Evolutionary conservation across 1,139 yeast genomes (phyloP).

Genomic region (Geotrichum aggregatum): DNA sequence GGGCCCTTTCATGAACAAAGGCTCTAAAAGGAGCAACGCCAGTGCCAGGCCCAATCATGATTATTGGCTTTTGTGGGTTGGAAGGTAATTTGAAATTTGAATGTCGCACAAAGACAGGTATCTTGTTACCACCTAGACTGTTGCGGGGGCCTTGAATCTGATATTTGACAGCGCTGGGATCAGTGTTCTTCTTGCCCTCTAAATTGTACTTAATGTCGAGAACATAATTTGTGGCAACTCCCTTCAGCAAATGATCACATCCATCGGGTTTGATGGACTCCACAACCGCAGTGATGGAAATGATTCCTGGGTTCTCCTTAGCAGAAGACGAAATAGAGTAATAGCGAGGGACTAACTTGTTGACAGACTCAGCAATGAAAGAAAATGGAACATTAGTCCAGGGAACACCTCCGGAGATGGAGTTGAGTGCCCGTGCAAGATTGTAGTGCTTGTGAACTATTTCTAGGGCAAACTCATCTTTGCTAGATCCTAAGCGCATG

Average conservation of each 20-base stretch:
- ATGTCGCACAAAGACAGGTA: constrained; percentile 91
- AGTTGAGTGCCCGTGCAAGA: constrained; percentile 68
- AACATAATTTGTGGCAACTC: constrained; percentile 88
- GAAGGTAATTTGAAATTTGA: constrained; percentile 94
- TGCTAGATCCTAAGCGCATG: constrained; percentile 59
- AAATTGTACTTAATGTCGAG: constrained; percentile 66
- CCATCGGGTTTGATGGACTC: constrained; percentile 54
- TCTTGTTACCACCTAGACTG: constrained; percentile 43
- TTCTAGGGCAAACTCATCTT: constrained; percentile 59
- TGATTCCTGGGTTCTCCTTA: constrained; percentile 63
- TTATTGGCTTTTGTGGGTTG: constrained; percentile 75
- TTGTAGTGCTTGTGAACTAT: constrained; percentile 61
- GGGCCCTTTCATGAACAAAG: constrained; percentile 76
- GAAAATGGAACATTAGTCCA: constrained; percentile 83
- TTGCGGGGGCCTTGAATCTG: constrained; percentile 77
- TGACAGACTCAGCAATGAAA: constrained; percentile 73
- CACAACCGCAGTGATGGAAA: constrained; percentile 83
- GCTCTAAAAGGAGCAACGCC: constrained; percentile 98
- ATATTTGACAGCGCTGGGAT: constrained; percentile 50
- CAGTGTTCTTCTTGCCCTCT: constrained; percentile 44
- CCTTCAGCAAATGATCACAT: constrained; percentile 54
- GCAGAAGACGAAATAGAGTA: constrained; percentile 95
- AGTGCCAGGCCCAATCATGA: constrained; percentile 96
- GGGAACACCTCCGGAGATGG: constrained; percentile 55
- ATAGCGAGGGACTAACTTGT: constrained; percentile 88